A percentile compares a stretch with the other conserved stretches of the same genome.
These are phyloP conservation scores for Psidium friedrichsthalianum DNA, from an alignment of 345 rosid genomes.

Conservation along the genomic window DNA sequence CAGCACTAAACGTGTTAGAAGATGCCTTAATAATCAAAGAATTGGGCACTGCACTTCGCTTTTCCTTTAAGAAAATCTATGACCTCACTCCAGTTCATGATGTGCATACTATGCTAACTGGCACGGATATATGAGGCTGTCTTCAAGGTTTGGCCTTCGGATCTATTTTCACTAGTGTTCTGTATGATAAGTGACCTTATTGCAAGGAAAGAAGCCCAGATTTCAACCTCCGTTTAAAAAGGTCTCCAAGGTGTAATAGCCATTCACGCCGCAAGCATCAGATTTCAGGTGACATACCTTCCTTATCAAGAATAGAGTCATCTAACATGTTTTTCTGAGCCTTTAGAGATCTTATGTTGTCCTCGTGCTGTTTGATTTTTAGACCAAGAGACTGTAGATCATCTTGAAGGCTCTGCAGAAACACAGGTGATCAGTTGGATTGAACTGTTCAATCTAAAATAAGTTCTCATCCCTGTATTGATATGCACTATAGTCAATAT, in stretches of 20 bases:
- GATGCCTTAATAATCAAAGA: not conserved
- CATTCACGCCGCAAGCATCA: not conserved
- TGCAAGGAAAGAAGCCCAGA: not conserved
- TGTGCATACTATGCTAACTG: not conserved
- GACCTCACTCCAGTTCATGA: not conserved
- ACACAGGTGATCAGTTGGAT: not conserved
- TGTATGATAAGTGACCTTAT: not conserved
- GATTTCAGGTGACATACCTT: constrained; percentile 26
- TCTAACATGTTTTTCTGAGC: constrained; percentile 41
- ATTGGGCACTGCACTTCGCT: not conserved
- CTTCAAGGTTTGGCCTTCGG: not conserved
- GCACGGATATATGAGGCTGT: not conserved
- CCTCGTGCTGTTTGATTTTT: constrained; percentile 63
- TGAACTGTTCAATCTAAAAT: not conserved
- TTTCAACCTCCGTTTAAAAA: not conserved
- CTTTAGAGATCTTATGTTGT: constrained; percentile 30
- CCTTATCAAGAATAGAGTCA: constrained; percentile 45
- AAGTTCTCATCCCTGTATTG: not conserved
- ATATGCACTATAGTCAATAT: not conserved
- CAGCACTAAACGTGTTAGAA: not conserved
- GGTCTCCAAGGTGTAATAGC: not conserved
- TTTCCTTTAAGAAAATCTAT: not conserved
- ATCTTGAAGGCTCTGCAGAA: constrained; percentile 51
- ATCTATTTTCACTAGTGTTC: not conserved
- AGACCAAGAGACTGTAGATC: constrained; percentile 40